A percentile compares a stretch with the other conserved stretches of the same genome.
Conservation (phyloP, 2,329 filamentous ascomycete genomes). For the Ophiocordyceps polyrhachis-furcata region DNA sequence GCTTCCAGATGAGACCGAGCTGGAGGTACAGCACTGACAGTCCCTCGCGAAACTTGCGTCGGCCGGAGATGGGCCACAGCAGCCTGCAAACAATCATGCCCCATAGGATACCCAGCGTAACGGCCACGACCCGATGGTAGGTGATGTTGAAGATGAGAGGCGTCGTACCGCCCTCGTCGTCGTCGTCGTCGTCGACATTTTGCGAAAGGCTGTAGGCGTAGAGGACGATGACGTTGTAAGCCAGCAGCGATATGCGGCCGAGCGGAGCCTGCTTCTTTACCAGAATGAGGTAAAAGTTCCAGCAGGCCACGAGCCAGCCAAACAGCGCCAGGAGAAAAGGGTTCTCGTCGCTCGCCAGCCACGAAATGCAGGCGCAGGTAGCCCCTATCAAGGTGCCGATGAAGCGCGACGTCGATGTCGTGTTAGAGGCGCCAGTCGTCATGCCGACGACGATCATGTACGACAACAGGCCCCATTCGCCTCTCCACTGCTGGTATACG, state of each 20-base stretch:
- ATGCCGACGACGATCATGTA: conserved; percentile 98
- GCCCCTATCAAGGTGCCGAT: conserved; percentile 74
- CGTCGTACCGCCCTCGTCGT: conserved; percentile 70
- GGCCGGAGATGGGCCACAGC: conserved; percentile 85
- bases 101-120: conserved; percentile 77
- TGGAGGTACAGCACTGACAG: conserved; percentile 82
- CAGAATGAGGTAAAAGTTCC: conserved; percentile 80
- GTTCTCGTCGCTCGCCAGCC: conserved; percentile 59
- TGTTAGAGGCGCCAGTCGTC: conserved; percentile 93
- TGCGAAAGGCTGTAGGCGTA: conserved; percentile 85
- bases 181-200: conserved; percentile 60
- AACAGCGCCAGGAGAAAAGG: conserved; percentile 58
- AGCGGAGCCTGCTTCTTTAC: conserved; percentile 71
- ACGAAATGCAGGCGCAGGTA: conserved; percentile 53
- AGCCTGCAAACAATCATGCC: conserved; percentile 76
- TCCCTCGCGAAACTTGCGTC: conserved; percentile 74
- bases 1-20: conserved; percentile 91
- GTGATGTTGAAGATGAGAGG: conserved; percentile 80
- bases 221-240: conserved; percentile 86
- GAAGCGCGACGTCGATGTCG: conserved; percentile 73
- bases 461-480: conserved; percentile 89
- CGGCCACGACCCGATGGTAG: conserved; percentile 70
- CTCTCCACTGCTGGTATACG: conserved; percentile 72
- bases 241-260: conserved; percentile 82
- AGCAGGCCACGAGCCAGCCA: conserved; percentile 63